phyloP scores from a whole-genome alignment of 2,329 filamentous ascomycete genomes.

The Microsporum canis region DNA sequence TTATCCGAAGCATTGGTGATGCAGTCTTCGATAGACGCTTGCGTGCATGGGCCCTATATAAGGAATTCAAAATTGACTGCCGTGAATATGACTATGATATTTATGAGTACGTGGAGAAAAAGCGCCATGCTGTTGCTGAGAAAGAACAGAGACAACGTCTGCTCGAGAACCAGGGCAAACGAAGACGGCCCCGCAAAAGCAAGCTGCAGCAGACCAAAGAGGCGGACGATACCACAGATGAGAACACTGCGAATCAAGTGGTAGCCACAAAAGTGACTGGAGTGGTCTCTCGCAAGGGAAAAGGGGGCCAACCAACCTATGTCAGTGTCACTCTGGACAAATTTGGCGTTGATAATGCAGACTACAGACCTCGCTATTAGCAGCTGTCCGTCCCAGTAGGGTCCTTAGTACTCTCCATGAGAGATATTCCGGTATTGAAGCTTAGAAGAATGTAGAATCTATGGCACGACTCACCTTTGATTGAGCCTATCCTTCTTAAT shows the following conservation, averaged over 20 bases:
- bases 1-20: constrained; percentile 15
- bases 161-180: background rate
- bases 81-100: constrained; percentile 14
- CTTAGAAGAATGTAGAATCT: background rate
- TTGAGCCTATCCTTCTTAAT: too few species aligned
- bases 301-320: constrained; percentile 10
- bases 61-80: constrained; percentile 11
- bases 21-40: constrained; percentile 13
- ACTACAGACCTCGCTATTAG: background rate
- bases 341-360: constrained; percentile 10
- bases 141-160: background rate
- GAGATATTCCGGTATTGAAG: background rate
- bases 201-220: background rate
- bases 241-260: background rate
- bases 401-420: background rate
- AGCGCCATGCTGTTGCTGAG: constrained; percentile 3
- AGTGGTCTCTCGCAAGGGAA: constrained; percentile 10
- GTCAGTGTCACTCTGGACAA: constrained; percentile 9
- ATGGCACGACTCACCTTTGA: too few species aligned
- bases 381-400: background rate
- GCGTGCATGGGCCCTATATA: constrained; percentile 11
- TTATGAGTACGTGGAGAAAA: constrained; percentile 10
- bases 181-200: background rate
- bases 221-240: background rate
- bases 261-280: constrained; percentile 11